Base-by-base conservation (phyloP, 495 filamentous ascomycete genomes). In the Cryomyces antarcticus region DNA sequence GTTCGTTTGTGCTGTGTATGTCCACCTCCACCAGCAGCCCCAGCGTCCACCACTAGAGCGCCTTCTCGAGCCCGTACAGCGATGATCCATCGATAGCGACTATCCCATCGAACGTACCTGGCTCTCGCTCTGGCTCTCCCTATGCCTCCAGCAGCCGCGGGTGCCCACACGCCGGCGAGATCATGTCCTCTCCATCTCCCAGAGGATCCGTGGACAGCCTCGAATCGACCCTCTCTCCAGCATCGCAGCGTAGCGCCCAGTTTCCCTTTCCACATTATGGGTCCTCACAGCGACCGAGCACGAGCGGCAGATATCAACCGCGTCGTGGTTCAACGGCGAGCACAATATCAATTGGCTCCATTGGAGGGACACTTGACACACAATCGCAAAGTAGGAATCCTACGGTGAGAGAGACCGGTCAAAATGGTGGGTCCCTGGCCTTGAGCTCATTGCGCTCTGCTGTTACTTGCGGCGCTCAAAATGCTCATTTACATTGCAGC, bases 261-360 rank as follows among this genome's bases (percentile, higher is more conserved):
- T 62, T 47, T 38, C 54, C 58, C 37, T 61, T 64, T 44, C 57
- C 60, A 10, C 49, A 49, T 46, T 46, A 57, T 48, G 50, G 56
- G 12, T 54, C 46, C 38, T 38, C 46, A 31, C 28, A 49, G 50
- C 59, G 60, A 55, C 31, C 60, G 56, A 49, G 56, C 58, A 45
- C 49, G 50, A 51, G 51, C 33, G 31, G 51, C 34, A 52, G 64
- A 47, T 65, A 62, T 52, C 61, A 63, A 53, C 60, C 65, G 52
- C 69, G 85, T 52, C 66, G 86, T 62, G 82, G 75, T 41, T 96
- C 88, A 13, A 81, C 75, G 4, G 79, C 88, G 30, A 92, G 86
- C 67, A 24, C 17, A 24, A 24, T 24, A 24, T 93, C 87, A 28
- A 72, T 88, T 51, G 72, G 72, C 52, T 93, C 87, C 41, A 60